Evolutionary conservation across 1,284 basidiomycete genomes (phyloP), one percentile per base, ranked within the genome.

Genomic region (Puccinia novopanici): DNA sequence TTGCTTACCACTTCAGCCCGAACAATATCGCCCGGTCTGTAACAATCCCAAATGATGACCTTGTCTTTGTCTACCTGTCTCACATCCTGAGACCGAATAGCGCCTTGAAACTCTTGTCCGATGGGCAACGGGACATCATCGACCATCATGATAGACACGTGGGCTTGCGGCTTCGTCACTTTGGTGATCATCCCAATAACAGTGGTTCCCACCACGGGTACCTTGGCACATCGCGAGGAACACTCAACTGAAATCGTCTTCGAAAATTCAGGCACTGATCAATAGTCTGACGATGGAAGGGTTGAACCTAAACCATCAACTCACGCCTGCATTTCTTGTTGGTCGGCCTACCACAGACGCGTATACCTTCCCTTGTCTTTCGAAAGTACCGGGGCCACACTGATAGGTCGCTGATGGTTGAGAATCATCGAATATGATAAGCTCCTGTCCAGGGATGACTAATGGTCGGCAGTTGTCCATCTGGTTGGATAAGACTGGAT

Each of bases 11-110:
- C 95, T 57, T 92, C 87, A 6, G 95, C 95, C 83, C 93, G 91
- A 40, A 99, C 93, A 75, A 98, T 92, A 86, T 99, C 96, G 4
- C 97, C 95, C 0, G 95, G 93, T 57, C 97, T 89, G 87, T 98
- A 99, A 85, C 94, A 98, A 83, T 97, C 93, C 48, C 91, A 91
- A 83, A 98, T 93, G 86, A 93, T 95, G 81, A 98, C 90, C 85
- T 92, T 93, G 87, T 96, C 94, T 84, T 93, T 93, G 85, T 97
- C 94, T 0, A 84, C 86, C 77, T 81, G 86, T 84, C 94, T 87
- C n/a, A 97, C 91, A 86, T 99, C 97, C 86, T 96, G 93, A 4
- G 90, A 88, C 48, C 96, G 90, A 81, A 99, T 93, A 10, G 98
- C 91, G 17, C 96, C 96, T 0, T 90, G 91, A 83, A 97, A 98